phyloP scores from a whole-genome alignment of 139 green algal species.

The Coccomyxa sp. region DNA sequence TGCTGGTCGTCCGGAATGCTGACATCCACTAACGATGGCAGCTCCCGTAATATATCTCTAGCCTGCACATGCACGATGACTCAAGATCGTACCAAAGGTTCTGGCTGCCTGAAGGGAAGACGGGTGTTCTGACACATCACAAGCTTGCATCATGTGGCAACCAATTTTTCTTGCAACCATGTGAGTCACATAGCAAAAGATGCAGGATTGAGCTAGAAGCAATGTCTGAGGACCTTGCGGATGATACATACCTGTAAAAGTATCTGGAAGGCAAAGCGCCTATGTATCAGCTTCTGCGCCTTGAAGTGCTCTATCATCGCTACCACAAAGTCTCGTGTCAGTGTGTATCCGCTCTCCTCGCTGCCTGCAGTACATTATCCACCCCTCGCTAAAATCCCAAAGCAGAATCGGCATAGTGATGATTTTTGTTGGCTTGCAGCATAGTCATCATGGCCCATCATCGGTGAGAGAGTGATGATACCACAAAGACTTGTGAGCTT shows the following conservation, averaged over 20 bases:
- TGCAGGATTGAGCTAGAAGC: too few species aligned
- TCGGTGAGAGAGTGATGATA: neutral
- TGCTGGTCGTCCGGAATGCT: conserved; percentile 42
- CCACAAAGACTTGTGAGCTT: too few species aligned
- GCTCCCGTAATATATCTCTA: conserved; percentile 37
- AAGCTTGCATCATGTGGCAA: neutral
- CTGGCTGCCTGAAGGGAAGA: neutral
- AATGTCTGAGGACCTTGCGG: neutral
- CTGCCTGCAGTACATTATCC: conserved; percentile 45
- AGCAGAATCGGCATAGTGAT: too few species aligned
- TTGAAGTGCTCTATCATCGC: conserved; percentile 91
- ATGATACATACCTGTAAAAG: conserved; percentile 37
- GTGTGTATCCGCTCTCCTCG: conserved; percentile 45
- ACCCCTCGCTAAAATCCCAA: too few species aligned
- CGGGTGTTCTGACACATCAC: too few species aligned
- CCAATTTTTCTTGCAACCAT: neutral
- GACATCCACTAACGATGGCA: conserved; percentile 79
- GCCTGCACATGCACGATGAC: conserved; percentile 26
- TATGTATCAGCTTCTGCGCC: conserved; percentile 79
- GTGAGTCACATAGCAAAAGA: too few species aligned
- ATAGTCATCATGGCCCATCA: neutral
- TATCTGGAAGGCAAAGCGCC: conserved; percentile 66
- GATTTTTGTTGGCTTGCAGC: too few species aligned
- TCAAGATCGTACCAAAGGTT: neutral
- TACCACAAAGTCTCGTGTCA: conserved; percentile 84